Evolutionary conservation across 2,329 filamentous ascomycete species (phyloP).

Genomic region (Fusarium setosum): DNA sequence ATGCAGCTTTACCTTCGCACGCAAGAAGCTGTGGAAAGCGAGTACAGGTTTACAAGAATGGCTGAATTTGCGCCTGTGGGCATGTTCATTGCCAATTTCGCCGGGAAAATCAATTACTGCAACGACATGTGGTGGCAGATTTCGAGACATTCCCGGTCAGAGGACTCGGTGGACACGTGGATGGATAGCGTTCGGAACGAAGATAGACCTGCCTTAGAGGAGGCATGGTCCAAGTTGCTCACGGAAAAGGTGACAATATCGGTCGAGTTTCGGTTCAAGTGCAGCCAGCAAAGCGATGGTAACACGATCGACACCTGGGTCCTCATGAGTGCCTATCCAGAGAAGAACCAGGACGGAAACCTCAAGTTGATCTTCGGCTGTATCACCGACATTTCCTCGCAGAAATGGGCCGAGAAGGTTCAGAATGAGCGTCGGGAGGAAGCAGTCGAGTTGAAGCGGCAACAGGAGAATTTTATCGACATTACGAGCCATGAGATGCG

Average conservation of each 20-base stretch:
- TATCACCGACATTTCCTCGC: conserved; percentile 86
- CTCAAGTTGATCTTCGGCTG: conserved; percentile 83
- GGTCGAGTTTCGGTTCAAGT: conserved; percentile 81
- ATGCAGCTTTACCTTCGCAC: conserved; percentile 77
- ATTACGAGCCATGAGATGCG: conserved; percentile 82
- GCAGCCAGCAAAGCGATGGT: conserved; percentile 70
- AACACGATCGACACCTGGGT: conserved; percentile 78
- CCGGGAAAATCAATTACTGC: conserved; percentile 79
- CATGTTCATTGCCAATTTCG: conserved; percentile 83
- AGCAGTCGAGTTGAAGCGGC: conserved; percentile 81
- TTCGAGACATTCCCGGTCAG: conserved; percentile 71
- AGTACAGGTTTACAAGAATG: conserved; percentile 86
- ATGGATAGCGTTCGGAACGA: conserved; percentile 78
- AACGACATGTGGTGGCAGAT: conserved; percentile 85
- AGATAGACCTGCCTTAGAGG: conserved; percentile 68
- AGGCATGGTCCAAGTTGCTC: conserved; percentile 72
- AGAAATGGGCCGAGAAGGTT: conserved; percentile 86
- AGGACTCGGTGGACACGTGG: conserved; percentile 72
- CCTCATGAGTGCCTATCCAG: conserved; percentile 80
- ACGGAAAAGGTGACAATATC: conserved; percentile 72
- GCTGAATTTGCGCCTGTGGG: conserved; percentile 86
- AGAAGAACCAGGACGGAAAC: conserved; percentile 71
- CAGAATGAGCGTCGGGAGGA: conserved; percentile 83
- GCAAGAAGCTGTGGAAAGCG: conserved; percentile 72
- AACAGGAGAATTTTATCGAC: conserved; percentile 79